Conservation (phyloP, 768 basidiomycete species). For the Leccinum pellstonianum region DNA sequence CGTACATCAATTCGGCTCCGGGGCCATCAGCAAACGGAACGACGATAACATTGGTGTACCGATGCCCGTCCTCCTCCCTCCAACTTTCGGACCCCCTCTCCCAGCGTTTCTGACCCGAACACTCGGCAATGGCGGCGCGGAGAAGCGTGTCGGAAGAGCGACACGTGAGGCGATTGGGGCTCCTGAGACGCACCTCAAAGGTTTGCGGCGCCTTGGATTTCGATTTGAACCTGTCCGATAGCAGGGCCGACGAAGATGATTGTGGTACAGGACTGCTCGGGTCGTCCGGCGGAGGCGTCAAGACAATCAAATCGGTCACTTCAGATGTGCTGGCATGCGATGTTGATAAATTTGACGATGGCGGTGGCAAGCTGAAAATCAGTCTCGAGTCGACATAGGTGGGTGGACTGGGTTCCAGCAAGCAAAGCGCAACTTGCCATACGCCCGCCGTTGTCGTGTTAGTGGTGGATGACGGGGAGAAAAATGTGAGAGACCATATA, state of each 20-base stretch:
- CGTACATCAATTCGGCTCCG: constrained; percentile 49
- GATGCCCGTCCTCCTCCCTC: constrained; percentile 4
- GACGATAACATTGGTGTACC: constrained; percentile 32
- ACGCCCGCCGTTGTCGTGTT: constrained; percentile 6
- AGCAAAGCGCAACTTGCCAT: constrained; percentile 48
- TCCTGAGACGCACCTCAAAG: constrained; percentile 34
- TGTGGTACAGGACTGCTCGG: background rate
- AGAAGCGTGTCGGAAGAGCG: constrained; percentile 15
- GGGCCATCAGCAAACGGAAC: constrained; percentile 40
- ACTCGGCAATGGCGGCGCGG: constrained; percentile 5
- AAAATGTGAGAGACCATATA: constrained; percentile 29
- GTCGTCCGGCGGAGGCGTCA: constrained; percentile 4
- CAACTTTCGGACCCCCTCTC: constrained; percentile 14
- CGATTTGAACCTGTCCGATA: background rate
- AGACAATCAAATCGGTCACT: constrained; percentile 8
- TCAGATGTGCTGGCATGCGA: background rate
- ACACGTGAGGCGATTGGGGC: constrained; percentile 21
- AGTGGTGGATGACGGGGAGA: constrained; percentile 13
- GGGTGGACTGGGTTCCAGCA: constrained; percentile 57
- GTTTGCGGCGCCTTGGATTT: constrained; percentile 7
- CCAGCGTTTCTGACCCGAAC: background rate
- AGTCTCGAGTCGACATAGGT: constrained; percentile 56
- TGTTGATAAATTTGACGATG: background rate
- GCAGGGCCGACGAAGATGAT: background rate
- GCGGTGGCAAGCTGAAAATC: constrained; percentile 38